These are phyloP conservation scores for Pisolithus marmoratus DNA, from an alignment of 768 basidiomycete species.

Conservation along the genomic window DNA sequence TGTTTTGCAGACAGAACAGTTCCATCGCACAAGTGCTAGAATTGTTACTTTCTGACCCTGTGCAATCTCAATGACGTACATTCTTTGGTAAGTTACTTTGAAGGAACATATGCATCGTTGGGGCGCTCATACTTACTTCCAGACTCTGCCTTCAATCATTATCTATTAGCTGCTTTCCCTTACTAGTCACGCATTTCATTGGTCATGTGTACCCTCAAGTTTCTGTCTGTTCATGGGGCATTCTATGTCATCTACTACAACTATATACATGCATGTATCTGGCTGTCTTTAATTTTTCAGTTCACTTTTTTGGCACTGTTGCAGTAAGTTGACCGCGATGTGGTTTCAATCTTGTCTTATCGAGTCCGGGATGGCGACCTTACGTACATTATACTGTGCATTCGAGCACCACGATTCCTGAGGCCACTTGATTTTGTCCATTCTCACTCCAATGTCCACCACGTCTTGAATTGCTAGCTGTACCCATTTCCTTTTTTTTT, in stretches of 20 bases:
- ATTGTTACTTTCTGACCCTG: slow-evolving; percentile 46
- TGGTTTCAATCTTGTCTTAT: no score
- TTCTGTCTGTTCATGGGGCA: slow-evolving; percentile 20
- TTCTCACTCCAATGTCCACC: slow-evolving; percentile 22
- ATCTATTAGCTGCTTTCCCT: slow-evolving; percentile 22
- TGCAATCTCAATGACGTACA: slow-evolving; percentile 18
- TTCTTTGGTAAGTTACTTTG: slow-evolving; percentile 17
- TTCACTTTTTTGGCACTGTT: slow-evolving; percentile 17
- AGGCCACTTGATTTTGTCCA: slow-evolving; percentile 17
- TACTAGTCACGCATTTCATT: slow-evolving; percentile 21
- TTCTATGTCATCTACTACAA: slow-evolving; percentile 19
- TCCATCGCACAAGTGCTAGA: slow-evolving; percentile 72
- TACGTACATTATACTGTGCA: no score
- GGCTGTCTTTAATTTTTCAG: slow-evolving; percentile 3
- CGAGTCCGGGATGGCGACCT: no score
- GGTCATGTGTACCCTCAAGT: slow-evolving; percentile 24
- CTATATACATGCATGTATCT: slow-evolving; percentile 19
- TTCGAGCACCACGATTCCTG: slow-evolving; percentile 2
- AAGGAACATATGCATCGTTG: background rate
- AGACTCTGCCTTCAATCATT: slow-evolving; percentile 12
- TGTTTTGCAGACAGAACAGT: slow-evolving; percentile 87
- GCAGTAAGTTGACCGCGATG: slow-evolving; percentile 1
- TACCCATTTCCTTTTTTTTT: slow-evolving; percentile 9
- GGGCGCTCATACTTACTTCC: slow-evolving; percentile 8
- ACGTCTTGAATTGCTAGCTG: slow-evolving; percentile 11